Evolutionary conservation across 257 asterid species (phyloP).

Genomic region (Mentha longifolia): DNA sequence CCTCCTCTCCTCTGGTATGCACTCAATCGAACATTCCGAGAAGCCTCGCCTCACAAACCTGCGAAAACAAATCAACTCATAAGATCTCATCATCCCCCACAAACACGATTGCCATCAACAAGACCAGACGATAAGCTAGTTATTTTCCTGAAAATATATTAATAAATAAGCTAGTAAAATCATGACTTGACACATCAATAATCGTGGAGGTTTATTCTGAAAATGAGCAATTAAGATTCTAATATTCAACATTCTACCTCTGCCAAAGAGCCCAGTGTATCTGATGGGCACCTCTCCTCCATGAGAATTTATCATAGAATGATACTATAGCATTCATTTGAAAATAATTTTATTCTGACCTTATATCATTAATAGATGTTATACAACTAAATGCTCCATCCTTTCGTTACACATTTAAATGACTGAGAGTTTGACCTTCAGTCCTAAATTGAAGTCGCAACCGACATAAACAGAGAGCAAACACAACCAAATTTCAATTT

Average conservation of each 20-base stretch:
- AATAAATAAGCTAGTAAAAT: too few species aligned
- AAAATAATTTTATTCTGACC: background rate
- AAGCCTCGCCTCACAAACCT: constrained; percentile 99
- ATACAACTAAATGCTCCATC: background rate
- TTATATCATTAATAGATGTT: too few species aligned
- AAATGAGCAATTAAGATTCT: too few species aligned
- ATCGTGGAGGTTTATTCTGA: too few species aligned
- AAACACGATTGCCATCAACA: background rate
- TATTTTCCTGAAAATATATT: too few species aligned
- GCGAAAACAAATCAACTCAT: background rate
- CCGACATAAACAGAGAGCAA: too few species aligned
- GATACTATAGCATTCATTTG: background rate
- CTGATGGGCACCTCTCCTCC: background rate
- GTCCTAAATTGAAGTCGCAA: too few species aligned
- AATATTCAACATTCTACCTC: too few species aligned
- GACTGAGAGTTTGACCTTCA: background rate
- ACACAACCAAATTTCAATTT: too few species aligned
- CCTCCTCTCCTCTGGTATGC: constrained; percentile 76
- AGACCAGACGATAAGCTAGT: background rate
- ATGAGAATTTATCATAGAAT: too few species aligned
- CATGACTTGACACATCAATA: background rate
- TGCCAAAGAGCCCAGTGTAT: too few species aligned
- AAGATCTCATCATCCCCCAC: background rate
- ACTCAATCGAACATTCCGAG: constrained; percentile 70
- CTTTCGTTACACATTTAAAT: background rate